Evolutionary conservation across 129 eudicot species (phyloP).

Genomic region (Silybum marianum): DNA sequence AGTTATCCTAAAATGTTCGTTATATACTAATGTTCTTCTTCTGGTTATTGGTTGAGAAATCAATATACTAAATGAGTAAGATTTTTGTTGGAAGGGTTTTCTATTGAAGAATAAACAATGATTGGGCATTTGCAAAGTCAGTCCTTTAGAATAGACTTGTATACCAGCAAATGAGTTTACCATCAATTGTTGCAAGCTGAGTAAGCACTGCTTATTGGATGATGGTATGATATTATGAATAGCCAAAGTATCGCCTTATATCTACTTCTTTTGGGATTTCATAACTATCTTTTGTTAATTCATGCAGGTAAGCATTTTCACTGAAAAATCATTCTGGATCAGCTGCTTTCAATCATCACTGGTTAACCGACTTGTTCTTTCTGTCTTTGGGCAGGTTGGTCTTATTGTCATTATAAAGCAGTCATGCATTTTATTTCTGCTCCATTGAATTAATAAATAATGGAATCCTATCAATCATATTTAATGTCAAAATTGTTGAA

Average conservation of each 20-base stretch:
- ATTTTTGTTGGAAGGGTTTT: constrained; percentile 39
- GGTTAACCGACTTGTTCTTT: constrained; percentile 91
- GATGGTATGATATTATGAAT: constrained; percentile 52
- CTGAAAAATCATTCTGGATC: constrained; percentile 98
- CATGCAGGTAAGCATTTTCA: constrained; percentile 80
- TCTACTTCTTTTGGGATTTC: not conserved
- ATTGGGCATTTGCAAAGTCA: constrained; percentile 96
- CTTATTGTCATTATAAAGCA: not conserved
- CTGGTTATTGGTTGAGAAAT: not conserved
- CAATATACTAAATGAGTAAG: not conserved
- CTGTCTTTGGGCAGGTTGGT: constrained; percentile 83
- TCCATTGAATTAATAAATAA: too few species aligned
- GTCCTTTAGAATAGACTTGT: constrained; percentile 94
- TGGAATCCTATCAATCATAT: too few species aligned
- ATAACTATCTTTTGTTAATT: not conserved
- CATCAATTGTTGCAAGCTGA: constrained; percentile 90
- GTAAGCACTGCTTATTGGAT: constrained; percentile 77
- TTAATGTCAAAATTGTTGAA: too few species aligned
- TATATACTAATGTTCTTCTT: not conserved
- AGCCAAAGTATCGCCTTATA: not conserved
- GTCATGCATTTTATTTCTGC: not conserved
- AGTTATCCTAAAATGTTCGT: not conserved
- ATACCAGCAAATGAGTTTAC: constrained; percentile 84
- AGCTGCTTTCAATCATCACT: constrained; percentile 93
- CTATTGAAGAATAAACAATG: constrained; percentile 49